Evolutionary conservation across 2,329 filamentous ascomycete genomes (phyloP), one percentile per base, ranked within the genome.

Genomic region (Scortechinia acanthostroma): DNA sequence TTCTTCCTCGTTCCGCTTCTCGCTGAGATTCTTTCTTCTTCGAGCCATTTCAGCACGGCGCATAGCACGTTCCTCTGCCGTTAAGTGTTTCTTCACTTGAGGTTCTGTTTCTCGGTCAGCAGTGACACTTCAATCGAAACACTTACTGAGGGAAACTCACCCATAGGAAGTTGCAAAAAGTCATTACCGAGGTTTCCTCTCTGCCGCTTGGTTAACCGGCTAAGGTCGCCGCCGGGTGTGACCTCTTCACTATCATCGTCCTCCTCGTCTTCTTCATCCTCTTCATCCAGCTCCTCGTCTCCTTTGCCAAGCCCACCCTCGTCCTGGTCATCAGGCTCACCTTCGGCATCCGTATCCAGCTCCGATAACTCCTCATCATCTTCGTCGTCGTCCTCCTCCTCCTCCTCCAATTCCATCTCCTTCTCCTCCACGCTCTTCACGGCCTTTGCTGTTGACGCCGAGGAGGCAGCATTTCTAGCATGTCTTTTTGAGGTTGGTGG

Each of bases 1-100:
- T 60, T 88, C 84, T 64, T 88, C 84, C 55, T 88, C 83, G 46
- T 86, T 85, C n/a, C 83, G 75, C 65, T 87, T 86, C 63, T 88
- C 84, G 47, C 79, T 85, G 22, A 88, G 68, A 51, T 88, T 87
- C 65, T 88, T 88, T 48, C 84, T 69, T 45, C 84, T 73, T 46
- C 84, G 69, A 5, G 84, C 84, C 83, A 88, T 88, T 58, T 88
- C 84, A 4, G 81, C 79, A 46, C 84, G 71, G 43, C 84, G 75
- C 77, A 86, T 86, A 42, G 80, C 80, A 56, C 85, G 80, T 55
- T 88, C 84, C 57, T 86, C 84, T 0, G 80, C 83, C 0, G 83
- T 86, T 43, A 88, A 66, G 52, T 85, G 79, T 55, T 87, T 85
- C 63, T 85, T 84, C 58, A 82, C 77, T 63, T 84, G 80, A n/a